phyloP scores from a whole-genome alignment of 2,329 filamentous ascomycete genomes.

The Colletotrichum neosansevieriae region DNA sequence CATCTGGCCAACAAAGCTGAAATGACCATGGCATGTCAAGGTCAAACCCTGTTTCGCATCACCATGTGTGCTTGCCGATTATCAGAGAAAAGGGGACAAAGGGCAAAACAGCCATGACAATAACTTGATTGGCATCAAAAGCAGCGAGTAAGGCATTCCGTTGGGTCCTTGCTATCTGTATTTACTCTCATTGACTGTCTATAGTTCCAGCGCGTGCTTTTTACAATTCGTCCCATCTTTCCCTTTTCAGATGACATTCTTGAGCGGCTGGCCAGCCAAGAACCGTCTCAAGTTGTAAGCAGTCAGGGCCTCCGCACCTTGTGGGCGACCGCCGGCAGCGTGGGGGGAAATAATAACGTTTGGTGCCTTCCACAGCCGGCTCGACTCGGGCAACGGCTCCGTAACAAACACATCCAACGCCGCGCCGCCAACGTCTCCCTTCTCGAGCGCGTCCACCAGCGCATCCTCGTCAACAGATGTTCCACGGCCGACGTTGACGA shows the following conservation, averaged over 20 bases:
- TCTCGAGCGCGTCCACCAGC: conserved; percentile 58
- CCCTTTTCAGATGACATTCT: conserved; percentile 59
- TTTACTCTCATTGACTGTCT: not conserved
- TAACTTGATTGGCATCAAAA: too few species aligned
- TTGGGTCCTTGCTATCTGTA: too few species aligned
- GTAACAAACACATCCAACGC: conserved; percentile 63
- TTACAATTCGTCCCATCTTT: not conserved
- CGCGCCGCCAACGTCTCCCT: conserved; percentile 59
- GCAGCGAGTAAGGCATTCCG: too few species aligned
- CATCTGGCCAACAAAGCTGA: too few species aligned
- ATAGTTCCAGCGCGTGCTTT: not conserved
- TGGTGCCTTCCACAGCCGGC: conserved; percentile 62
- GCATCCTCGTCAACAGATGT: conserved; percentile 63
- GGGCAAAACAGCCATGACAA: too few species aligned
- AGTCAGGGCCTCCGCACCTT: conserved; percentile 70
- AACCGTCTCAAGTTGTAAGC: conserved; percentile 71
- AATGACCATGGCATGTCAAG: too few species aligned
- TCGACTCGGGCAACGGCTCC: conserved; percentile 58
- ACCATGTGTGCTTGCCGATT: too few species aligned
- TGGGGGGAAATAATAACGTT: conserved; percentile 68
- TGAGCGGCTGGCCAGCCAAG: conserved; percentile 68
- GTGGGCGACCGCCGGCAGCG: conserved; percentile 70
- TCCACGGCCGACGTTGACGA: conserved; percentile 65
- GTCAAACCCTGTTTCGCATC: too few species aligned
- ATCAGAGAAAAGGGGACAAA: too few species aligned